Evolutionary conservation across 2,329 filamentous ascomycete species (phyloP).

Genomic region (Coleophoma eucalyptorum): DNA sequence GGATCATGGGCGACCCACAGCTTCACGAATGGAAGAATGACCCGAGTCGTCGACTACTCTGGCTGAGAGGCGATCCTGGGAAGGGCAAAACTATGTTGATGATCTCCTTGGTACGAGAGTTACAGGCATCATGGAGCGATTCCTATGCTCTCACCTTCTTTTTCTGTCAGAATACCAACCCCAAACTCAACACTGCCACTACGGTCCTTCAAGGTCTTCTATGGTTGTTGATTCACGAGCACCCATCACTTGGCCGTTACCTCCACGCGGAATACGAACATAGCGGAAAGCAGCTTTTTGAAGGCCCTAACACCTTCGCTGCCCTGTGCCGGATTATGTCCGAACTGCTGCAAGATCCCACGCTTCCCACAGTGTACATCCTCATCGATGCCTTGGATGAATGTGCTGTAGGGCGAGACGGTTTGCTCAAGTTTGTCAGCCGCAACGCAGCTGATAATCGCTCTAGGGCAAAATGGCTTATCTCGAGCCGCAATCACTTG

Average conservation of each 20-base stretch:
- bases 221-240: conserved; percentile 30
- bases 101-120: no score
- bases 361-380: conserved; percentile 25
- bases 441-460: conserved; percentile 11
- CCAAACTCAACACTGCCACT: conserved; percentile 30
- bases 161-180: conserved; percentile 38
- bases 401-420: conserved; percentile 23
- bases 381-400: conserved; percentile 46
- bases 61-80: conserved; percentile 31
- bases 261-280: conserved; percentile 30
- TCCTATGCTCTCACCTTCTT: conserved; percentile 17
- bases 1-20: no score
- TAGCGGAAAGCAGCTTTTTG: conserved; percentile 32
- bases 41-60: no score
- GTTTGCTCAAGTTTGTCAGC: conserved; percentile 34
- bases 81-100: no score
- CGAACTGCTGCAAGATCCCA: conserved; percentile 33
- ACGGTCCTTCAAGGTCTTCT: conserved; percentile 39
- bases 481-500: conserved; percentile 8
- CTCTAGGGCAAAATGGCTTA: conserved; percentile 34
- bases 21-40: no score
- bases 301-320: conserved; percentile 33
- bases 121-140: no score
- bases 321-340: conserved; percentile 33
- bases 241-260: conserved; percentile 29